Conservation (phyloP, 768 basidiomycete genomes). For the Suillus tomentosus region DNA sequence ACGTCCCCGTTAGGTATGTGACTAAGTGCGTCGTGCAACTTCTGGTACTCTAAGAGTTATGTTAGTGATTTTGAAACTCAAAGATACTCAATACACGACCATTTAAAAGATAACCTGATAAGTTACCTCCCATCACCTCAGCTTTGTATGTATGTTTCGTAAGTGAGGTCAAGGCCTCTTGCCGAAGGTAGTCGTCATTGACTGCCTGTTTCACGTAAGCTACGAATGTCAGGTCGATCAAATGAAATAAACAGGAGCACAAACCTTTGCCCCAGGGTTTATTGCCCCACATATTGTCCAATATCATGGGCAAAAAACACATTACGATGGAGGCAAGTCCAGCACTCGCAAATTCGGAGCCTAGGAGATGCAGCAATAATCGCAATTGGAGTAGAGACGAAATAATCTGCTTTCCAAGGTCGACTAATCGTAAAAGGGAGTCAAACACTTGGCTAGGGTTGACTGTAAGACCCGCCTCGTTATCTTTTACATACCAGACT, state of each 20-base stretch:
- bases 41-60: constrained; percentile 23
- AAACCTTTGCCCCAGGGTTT: constrained; percentile 26
- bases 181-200: constrained; percentile 26
- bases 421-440: constrained; percentile 18
- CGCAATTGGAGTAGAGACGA: constrained; percentile 29
- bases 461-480: background rate
- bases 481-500: constrained; percentile 12
- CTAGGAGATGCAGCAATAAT: constrained; percentile 21
- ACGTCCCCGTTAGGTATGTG: constrained; percentile 16
- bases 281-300: constrained; percentile 1
- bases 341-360: constrained; percentile 18
- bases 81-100: constrained; percentile 14
- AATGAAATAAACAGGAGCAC: background rate
- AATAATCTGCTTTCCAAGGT: constrained; percentile 13
- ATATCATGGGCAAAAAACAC: constrained; percentile 21
- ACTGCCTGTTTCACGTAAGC: constrained; percentile 21
- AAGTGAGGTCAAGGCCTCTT: constrained; percentile 21
- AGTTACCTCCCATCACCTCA: constrained; percentile 27
- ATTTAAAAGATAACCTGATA: constrained; percentile 15
- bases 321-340: constrained; percentile 24
- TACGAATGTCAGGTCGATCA: constrained; percentile 1
- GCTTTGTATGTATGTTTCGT: constrained; percentile 14
- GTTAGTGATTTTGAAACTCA: background rate
- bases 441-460: constrained; percentile 8
- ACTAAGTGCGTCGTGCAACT: constrained; percentile 22